Base-by-base conservation (phyloP, 805 yeast species). In the Debaryomyces tyrocola region DNA sequence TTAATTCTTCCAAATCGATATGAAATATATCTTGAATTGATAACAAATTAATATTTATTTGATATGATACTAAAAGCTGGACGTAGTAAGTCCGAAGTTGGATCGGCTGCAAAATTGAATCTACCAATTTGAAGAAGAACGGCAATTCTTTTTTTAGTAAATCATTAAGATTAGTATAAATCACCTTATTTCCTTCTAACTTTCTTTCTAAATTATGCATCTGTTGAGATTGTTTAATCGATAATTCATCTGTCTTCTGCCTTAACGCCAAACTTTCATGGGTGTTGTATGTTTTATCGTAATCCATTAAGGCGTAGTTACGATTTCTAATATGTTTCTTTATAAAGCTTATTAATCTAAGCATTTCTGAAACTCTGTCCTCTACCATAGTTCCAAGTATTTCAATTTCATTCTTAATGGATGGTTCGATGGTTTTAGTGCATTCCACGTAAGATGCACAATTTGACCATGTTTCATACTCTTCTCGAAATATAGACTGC, bases 121-220 rank as follows among this genome's bases (percentile, higher is more conserved):
- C 47, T 0, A 73, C 58, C 9, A 74, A 56, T 6, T 59, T 46
- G 45, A 74, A 65, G 40, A 79, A 74, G 3, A 49, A 41, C 0
- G 85, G 84, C 1, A 82, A 54, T 36, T 80, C 85, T 27, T 46
- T 47, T 46, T 78, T 77, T 49, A 82, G 62, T 3, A 52, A 42
- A 4, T 55, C 49, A 54, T 79, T 77, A 31, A 69, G 49, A 9
- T 48, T 40, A 2, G 73, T 71, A 52, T 73, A 78, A 41, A 50
- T 51, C 1, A 34, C 45, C 33, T 58, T 59, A 12, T 42, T 43
- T 1, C 45, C 60, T 4, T 55, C 62, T 20, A 65, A 33, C 55
- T 73, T 56, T 47, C 64, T 46, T 51, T 67, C 50, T 53, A 63
- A 44, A 41, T 49, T 45, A 40, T 48, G 51, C 20, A 62, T 44